Base-by-base conservation (phyloP, 1,284 basidiomycete genomes). In the Cutaneotrichosporon sp. region DNA sequence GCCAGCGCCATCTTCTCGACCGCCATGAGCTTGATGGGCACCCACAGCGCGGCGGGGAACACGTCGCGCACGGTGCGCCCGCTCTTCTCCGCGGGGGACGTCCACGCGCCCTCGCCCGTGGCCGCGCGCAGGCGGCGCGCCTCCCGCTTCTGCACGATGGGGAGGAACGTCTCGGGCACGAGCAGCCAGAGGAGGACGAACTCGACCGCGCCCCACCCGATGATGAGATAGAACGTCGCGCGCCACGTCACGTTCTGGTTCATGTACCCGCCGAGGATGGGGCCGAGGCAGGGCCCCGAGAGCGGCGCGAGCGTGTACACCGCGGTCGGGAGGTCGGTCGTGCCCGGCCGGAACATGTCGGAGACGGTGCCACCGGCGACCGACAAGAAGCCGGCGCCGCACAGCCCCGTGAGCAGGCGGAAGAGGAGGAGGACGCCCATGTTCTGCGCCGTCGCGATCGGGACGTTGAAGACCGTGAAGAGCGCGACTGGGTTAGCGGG, bases 21-120 rank as follows among this genome's bases (percentile, higher is more conserved):
- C 22, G 22, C 45, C 45, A 47, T 47, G 22, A 47, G 45, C 45
- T 47, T 47, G 45, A 47, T 47, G 14, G 45, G 45, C 22, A 47
- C 45, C 45, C 45, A 47, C 2, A 47, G 45, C 13, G 45, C 45
- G 11, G 13, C 45, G 4, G 45, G 45, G 22, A 47, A 47, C 20
- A 47, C 45, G 22, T 47, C 45, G 13, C 45, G 13, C 13, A 47
- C 45, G 20, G 11, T 47, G 22, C 45, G 45, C 14, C 45, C 45
- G 22, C 22, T 25, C 20, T n/a, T n/a, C n/a, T n/a, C n/a, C n/a
- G 45, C 25, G 4, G 45, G 45, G 45, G 11, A 13, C 3, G 10
- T 24, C 45, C 45, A 47, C 13, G 11, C 24, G 3, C 45, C 45
- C 45, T 47, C 45, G 3, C 45, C 45, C 13, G 45, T 47, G 11